A percentile compares a stretch with the other conserved stretches of the same genome.
Conservation (phyloP, 2,329 filamentous ascomycete species). For the Stagonosporopsis chrysanthemi region DNA sequence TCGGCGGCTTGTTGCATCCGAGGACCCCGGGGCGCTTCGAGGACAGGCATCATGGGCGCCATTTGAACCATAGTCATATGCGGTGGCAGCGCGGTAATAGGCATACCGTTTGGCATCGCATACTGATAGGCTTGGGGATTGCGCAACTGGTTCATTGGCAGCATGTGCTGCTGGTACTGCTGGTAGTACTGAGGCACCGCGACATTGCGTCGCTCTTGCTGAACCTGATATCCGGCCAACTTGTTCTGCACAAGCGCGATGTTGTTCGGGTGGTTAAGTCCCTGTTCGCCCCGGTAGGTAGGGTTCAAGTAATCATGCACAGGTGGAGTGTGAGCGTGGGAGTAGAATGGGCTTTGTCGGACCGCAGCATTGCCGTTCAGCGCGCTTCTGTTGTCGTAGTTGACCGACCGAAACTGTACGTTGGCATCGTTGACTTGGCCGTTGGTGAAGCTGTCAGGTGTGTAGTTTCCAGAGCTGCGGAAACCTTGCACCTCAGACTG, state of each 20-base stretch:
- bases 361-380: conserved; percentile 52
- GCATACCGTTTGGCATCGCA: conserved; percentile 46
- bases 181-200: conserved; percentile 41
- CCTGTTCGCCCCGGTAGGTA: conserved; percentile 51
- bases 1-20: conserved; percentile 62
- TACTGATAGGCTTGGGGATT: conserved; percentile 48
- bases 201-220: conserved; percentile 49
- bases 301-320: conserved; percentile 54
- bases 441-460: conserved; percentile 46
- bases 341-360: conserved; percentile 58
- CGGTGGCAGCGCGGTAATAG: conserved; percentile 44
- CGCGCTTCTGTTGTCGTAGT: conserved; percentile 53
- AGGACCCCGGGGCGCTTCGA: conserved; percentile 53
- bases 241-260: conserved; percentile 58
- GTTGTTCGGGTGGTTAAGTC: conserved; percentile 54
- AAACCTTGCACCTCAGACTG: conserved; percentile 30
- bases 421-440: conserved; percentile 42
- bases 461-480: conserved; percentile 40
- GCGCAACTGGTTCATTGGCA: conserved; percentile 48
- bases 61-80: conserved; percentile 47
- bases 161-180: conserved; percentile 45
- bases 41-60: conserved; percentile 45
- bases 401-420: conserved; percentile 50
- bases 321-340: conserved; percentile 54
- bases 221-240: conserved; percentile 57